Evolutionary conservation across 2,329 filamentous ascomycete species (phyloP).

Genomic region (Periconia sp.): DNA sequence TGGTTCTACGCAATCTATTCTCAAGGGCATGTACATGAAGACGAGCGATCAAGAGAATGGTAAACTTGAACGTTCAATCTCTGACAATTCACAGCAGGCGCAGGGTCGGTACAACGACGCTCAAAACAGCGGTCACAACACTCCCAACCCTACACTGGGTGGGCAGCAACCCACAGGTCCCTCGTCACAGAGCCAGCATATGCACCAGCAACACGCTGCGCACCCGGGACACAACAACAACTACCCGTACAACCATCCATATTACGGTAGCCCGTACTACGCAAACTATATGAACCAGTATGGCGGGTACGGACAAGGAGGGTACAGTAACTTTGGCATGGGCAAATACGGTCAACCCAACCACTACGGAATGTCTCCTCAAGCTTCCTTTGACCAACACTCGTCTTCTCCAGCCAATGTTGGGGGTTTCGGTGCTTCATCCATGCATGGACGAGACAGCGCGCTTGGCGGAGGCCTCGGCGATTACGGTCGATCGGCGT

Average conservation of each 20-base stretch:
- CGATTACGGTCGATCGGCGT: conserved; percentile 62
- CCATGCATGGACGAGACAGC: conserved; percentile 51
- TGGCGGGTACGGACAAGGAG: conserved; percentile 53
- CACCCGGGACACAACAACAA: conserved; percentile 49
- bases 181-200: conserved; percentile 49
- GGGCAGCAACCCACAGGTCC: conserved; percentile 54
- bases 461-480: conserved; percentile 55
- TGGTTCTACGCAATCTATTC: conserved; percentile 3
- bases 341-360: conserved; percentile 66
- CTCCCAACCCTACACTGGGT: conserved; percentile 75
- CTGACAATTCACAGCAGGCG: conserved; percentile 26
- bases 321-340: conserved; percentile 56
- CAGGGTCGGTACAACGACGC: conserved; percentile 76
- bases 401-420: conserved; percentile 65
- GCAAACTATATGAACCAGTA: conserved; percentile 65
- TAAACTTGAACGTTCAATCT: conserved; percentile 1
- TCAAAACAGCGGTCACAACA: conserved; percentile 86
- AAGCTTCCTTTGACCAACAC: conserved; percentile 63
- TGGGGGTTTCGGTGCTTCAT: conserved; percentile 52
- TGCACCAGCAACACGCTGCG: conserved; percentile 52
- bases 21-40: neutral
- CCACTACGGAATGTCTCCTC: conserved; percentile 60
- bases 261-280: conserved; percentile 65
- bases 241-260: conserved; percentile 57
- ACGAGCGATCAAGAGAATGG: conserved; percentile 7